Percentiles rank a stretch among this genome's conserved stretches.
phyloP scores from a whole-genome alignment of 2,329 filamentous ascomycete species.

The Harringtonia aguacate region DNA sequence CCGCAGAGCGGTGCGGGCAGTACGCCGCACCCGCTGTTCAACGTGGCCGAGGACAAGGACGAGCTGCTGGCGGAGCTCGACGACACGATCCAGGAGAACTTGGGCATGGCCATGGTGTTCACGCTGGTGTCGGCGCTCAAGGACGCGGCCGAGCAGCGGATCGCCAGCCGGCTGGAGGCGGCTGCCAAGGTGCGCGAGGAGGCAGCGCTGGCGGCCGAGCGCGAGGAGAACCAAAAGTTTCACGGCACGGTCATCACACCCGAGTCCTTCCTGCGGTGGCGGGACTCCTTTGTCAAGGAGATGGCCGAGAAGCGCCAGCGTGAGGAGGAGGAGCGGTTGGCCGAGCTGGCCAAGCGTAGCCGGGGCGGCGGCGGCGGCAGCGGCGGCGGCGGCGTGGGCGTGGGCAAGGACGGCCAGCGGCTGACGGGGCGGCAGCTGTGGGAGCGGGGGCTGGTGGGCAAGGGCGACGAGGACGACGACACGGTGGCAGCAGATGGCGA shows the following conservation, averaged over 20 bases:
- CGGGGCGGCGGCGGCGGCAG: slow-evolving; percentile 1
- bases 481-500: slow-evolving; percentile 51
- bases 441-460: slow-evolving; percentile 62
- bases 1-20: slow-evolving; percentile 55
- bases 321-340: slow-evolving; percentile 66
- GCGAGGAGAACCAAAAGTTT: slow-evolving; percentile 94
- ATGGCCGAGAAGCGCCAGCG: slow-evolving; percentile 61
- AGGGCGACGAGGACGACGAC: slow-evolving; percentile 53
- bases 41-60: slow-evolving; percentile 69
- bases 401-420: slow-evolving; percentile 54
- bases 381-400: background rate
- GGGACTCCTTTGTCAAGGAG: slow-evolving; percentile 66
- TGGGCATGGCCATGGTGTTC: slow-evolving; percentile 98
- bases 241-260: slow-evolving; percentile 81
- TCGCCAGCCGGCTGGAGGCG: slow-evolving; percentile 60
- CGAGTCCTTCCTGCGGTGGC: slow-evolving; percentile 78
- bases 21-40: slow-evolving; percentile 61
- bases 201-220: slow-evolving; percentile 50
- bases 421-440: slow-evolving; percentile 68
- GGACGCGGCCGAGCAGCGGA: slow-evolving; percentile 78
- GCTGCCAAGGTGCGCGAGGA: slow-evolving; percentile 49
- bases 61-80: slow-evolving; percentile 59
- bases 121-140: slow-evolving; percentile 80
- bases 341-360: slow-evolving; percentile 62
- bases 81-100: slow-evolving; percentile 76